A percentile compares a stretch with the other conserved stretches of the same genome.
These are phyloP conservation scores for Podila verticillata DNA, from an alignment of 192 early-diverging fungal species.

Conservation along the genomic window DNA sequence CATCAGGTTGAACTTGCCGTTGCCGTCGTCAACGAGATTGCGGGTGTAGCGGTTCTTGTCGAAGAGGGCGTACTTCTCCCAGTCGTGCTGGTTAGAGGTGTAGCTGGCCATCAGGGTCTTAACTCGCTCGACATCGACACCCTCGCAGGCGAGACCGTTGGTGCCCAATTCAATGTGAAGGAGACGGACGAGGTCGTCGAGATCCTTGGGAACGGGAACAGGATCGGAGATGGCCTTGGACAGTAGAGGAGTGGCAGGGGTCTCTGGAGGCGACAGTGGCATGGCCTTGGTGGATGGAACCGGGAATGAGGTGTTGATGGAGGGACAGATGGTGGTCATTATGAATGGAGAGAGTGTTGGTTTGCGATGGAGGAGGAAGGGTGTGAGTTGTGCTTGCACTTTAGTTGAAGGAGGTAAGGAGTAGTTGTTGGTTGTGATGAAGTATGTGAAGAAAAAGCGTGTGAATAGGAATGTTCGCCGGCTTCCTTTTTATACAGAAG, in stretches of 20 bases:
- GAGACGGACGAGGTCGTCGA: constrained; percentile 59
- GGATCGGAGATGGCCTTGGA: background rate
- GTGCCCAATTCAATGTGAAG: constrained; percentile 65
- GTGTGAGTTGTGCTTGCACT: background rate
- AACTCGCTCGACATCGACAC: constrained; percentile 68
- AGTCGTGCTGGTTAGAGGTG: constrained; percentile 73
- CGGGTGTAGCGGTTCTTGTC: constrained; percentile 85
- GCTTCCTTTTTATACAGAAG: too few relatives aligned
- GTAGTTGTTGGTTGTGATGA: too few relatives aligned
- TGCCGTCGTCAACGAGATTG: constrained; percentile 91
- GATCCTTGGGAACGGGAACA: constrained; percentile 51
- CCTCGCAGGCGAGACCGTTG: constrained; percentile 62
- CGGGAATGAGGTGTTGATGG: constrained; percentile 1
- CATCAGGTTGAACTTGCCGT: constrained; percentile 96
- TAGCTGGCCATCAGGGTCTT: constrained; percentile 76
- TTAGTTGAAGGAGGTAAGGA: too few relatives aligned
- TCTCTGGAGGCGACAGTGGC: background rate
- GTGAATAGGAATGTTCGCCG: too few relatives aligned
- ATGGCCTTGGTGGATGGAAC: background rate
- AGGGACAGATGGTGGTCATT: background rate
- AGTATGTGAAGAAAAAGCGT: too few relatives aligned
- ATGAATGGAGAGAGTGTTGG: background rate
- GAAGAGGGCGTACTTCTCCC: constrained; percentile 80
- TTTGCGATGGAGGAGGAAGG: background rate
- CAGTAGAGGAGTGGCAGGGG: background rate